Evolutionary conservation across 164 flowering plant genomes (phyloP), one percentile per base, ranked within the genome.

Genomic region (Piper longum): DNA sequence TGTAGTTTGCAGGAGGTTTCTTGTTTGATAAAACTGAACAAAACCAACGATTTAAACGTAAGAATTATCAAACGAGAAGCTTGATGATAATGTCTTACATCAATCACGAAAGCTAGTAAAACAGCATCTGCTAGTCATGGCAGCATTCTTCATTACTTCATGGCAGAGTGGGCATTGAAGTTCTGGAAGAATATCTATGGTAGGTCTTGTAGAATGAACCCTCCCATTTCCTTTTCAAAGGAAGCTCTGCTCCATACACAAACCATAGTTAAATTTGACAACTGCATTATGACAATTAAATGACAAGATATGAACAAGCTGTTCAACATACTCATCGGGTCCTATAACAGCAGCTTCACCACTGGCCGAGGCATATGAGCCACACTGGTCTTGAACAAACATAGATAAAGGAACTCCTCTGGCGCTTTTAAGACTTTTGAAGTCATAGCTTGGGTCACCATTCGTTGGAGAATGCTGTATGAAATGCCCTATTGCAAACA

Each of bases 401-500:
- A 91, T 95, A 5, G 99, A 95, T 75, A 81, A 91, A 6, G 96
- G 99, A 62, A 91, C 88, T 16, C 96, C 99, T 60, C 95, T 95
- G 4, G 97, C 91, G 60, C 91, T 96, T 66, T 83, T 95, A 63
- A 83, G 87, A 70, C 79, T 87, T 71, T 76, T 90, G 45, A 95
- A 73, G 69, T 95, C 97, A 74, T 69, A 95, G 70, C 77, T 87
- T 7, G 91, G 95, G 74, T 95, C 96, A 41, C 97, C 99, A 77
- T 95, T 95, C 59, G 99, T 95, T 51, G 97, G 96, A 71, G 97
- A 95, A 65, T 91, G 96, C 75, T 95, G 97, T 72, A 95, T 95
- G 69, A 85, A 83, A 81, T 95, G 99, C 39, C 97, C 97, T 93
- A 73, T 19, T 74, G 8, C 57, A 14, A 8, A 48, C 3, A 48